phyloP scores from a whole-genome alignment of 1,284 basidiomycete genomes.

The Bondarzewia mesenterica region DNA sequence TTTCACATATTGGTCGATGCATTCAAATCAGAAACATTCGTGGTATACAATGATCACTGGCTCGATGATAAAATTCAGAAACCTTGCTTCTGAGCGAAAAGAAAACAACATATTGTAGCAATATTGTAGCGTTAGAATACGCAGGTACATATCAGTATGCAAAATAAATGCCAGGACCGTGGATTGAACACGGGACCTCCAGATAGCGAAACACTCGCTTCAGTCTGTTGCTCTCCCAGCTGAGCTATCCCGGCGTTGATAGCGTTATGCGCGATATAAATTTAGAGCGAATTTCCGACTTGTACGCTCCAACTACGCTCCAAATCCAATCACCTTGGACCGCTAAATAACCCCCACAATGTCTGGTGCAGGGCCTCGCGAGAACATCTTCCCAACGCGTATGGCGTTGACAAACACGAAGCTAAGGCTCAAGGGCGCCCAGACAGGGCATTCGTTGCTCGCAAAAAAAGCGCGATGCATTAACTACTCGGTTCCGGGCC shows the following conservation, averaged over 20 bases:
- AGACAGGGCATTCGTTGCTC: slow-evolving; percentile 94
- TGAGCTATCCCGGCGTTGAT: slow-evolving; percentile 52
- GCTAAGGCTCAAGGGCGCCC: slow-evolving; percentile 88
- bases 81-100: too few relatives aligned
- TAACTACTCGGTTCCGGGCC: slow-evolving; percentile 86
- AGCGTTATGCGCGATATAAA: too few relatives aligned
- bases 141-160: too few relatives aligned
- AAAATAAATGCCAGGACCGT: slow-evolving; percentile 39
- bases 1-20: not conserved
- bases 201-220: slow-evolving; percentile 43
- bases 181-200: slow-evolving; percentile 63
- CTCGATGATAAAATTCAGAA: too few relatives aligned
- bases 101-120: too few relatives aligned
- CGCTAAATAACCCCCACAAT: too few relatives aligned
- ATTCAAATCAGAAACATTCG: too few relatives aligned
- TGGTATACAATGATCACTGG: too few relatives aligned
- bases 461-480: slow-evolving; percentile 95
- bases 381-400: slow-evolving; percentile 90
- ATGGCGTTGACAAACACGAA: slow-evolving; percentile 96
- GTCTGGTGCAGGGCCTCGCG: slow-evolving; percentile 84
- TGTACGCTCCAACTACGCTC: too few relatives aligned
- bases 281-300: too few relatives aligned
- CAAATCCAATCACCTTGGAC: too few relatives aligned
- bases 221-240: slow-evolving; percentile 79
- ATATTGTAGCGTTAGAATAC: too few relatives aligned